These are phyloP conservation scores for Setomelanomma holmii DNA, from an alignment of 2,329 filamentous ascomycete genomes.

Conservation along the genomic window DNA sequence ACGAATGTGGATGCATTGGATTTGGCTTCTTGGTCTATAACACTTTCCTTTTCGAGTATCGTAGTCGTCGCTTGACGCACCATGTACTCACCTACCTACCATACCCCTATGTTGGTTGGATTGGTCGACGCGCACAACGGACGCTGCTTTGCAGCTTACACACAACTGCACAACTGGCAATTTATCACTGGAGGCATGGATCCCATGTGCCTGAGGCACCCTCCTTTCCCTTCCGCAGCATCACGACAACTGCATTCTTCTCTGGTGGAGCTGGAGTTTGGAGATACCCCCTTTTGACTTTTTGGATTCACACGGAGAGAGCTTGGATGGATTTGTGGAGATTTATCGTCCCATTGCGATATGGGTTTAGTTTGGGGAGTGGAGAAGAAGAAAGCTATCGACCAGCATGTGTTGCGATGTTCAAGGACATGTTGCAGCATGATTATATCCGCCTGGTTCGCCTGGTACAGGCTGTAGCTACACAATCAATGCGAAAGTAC, in stretches of 20 bases:
- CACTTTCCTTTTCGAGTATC: not conserved
- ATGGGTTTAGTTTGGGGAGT: not conserved
- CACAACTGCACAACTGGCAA: not conserved
- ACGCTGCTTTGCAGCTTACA: slow-evolving; percentile 20
- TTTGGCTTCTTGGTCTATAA: slow-evolving; percentile 3
- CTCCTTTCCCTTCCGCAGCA: slow-evolving; percentile 10
- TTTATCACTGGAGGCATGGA: slow-evolving; percentile 11
- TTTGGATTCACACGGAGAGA: not conserved
- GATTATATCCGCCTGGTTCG: not conserved
- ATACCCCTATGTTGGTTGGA: slow-evolving; percentile 1
- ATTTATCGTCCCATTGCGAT: too few relatives aligned
- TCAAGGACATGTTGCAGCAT: not conserved
- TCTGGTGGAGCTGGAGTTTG: slow-evolving; percentile 52
- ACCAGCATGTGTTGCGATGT: not conserved
- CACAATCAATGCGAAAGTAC: not conserved
- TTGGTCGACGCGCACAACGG: slow-evolving; percentile 18
- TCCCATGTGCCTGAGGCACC: slow-evolving; percentile 12
- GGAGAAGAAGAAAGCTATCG: not conserved
- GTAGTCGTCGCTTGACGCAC: slow-evolving; percentile 7
- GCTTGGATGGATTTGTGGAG: not conserved
- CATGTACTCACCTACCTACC: not conserved
- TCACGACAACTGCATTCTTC: slow-evolving; percentile 26
- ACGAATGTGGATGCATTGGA: slow-evolving; percentile 23
- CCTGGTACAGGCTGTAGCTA: not conserved
- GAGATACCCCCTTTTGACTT: slow-evolving; percentile 44